A percentile compares a stretch with the other conserved stretches of the same genome.
Conservation (phyloP, 352 stramenopile genomes). For the Thraustochytrium sp. region DNA sequence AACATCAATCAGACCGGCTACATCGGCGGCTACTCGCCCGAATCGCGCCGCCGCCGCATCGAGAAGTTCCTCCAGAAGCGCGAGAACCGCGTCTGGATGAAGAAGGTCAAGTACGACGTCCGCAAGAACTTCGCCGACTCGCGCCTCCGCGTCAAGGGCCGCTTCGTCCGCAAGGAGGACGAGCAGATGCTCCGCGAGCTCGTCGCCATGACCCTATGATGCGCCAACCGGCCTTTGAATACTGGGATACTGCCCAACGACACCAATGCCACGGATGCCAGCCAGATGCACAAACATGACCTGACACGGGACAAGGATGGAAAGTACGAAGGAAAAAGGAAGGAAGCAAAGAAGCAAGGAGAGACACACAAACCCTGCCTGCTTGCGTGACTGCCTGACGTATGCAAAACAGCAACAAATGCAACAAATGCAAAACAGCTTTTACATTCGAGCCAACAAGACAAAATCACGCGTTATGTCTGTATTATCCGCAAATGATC, state of each 20-base stretch:
- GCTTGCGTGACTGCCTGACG: no score
- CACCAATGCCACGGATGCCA: no score
- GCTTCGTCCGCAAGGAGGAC: constrained; percentile 99
- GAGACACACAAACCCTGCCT: neutral
- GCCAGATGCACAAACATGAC: no score
- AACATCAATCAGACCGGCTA: constrained; percentile 52
- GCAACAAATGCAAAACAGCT: no score
- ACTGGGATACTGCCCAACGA: no score
- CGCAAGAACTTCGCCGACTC: constrained; percentile 98
- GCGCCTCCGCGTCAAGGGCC: constrained; percentile 89
- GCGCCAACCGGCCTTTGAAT: no score
- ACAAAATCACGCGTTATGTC: no score
- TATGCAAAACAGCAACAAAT: no score
- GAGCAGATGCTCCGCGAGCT: constrained; percentile 72
- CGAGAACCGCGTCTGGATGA: constrained; percentile 85
- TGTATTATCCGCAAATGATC: no score
- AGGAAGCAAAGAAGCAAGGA: neutral
- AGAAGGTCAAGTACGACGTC: constrained; percentile 97
- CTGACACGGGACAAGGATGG: no score
- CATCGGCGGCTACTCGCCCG: constrained; percentile 78
- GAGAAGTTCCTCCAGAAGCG: constrained; percentile 79
- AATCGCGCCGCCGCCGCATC: constrained; percentile 71
- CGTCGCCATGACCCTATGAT: constrained; percentile 38
- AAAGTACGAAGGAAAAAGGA: no score
- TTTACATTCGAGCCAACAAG: no score